These are phyloP conservation scores for Arthroderma sp. DNA, from an alignment of 2,329 filamentous ascomycete species.

Conservation along the genomic window DNA sequence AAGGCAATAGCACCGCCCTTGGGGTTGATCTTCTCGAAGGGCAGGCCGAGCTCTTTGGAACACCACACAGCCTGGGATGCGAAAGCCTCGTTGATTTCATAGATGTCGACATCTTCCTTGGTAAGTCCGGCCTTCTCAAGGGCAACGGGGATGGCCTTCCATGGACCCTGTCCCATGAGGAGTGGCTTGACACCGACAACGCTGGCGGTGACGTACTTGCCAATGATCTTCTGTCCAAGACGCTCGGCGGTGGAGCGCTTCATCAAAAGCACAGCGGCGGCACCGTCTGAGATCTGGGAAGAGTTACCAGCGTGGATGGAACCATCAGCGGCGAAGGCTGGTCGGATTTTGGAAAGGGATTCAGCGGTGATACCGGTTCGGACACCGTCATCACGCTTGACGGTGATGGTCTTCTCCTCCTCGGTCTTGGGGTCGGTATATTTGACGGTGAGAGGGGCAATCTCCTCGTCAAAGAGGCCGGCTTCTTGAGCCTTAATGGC, in stretches of 20 bases:
- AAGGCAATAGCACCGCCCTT: slow-evolving; percentile 96
- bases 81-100: slow-evolving; percentile 98
- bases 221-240: slow-evolving; percentile 77
- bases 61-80: slow-evolving; percentile 92
- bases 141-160: slow-evolving; percentile 88
- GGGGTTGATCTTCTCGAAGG: slow-evolving; percentile 81
- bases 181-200: slow-evolving; percentile 83
- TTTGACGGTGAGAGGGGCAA: slow-evolving; percentile 72
- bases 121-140: slow-evolving; percentile 75
- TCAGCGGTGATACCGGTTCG: slow-evolving; percentile 75
- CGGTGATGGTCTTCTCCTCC: slow-evolving; percentile 70
- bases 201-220: slow-evolving; percentile 79
- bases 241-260: slow-evolving; percentile 79
- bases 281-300: slow-evolving; percentile 88
- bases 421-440: slow-evolving; percentile 84
- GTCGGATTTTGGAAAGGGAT: slow-evolving; percentile 76
- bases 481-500: slow-evolving; percentile 70
- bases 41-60: slow-evolving; percentile 72
- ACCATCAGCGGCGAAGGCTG: slow-evolving; percentile 83
- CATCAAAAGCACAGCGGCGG: slow-evolving; percentile 91
- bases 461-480: slow-evolving; percentile 89
- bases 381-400: slow-evolving; percentile 77
- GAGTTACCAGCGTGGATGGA: slow-evolving; percentile 95
- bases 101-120: slow-evolving; percentile 90
- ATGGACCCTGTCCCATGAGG: slow-evolving; percentile 92